Evolutionary conservation across 2,329 filamentous ascomycete species (phyloP), one percentile per base, ranked within the genome.

Genomic region (Colletotrichum simmondsii): DNA sequence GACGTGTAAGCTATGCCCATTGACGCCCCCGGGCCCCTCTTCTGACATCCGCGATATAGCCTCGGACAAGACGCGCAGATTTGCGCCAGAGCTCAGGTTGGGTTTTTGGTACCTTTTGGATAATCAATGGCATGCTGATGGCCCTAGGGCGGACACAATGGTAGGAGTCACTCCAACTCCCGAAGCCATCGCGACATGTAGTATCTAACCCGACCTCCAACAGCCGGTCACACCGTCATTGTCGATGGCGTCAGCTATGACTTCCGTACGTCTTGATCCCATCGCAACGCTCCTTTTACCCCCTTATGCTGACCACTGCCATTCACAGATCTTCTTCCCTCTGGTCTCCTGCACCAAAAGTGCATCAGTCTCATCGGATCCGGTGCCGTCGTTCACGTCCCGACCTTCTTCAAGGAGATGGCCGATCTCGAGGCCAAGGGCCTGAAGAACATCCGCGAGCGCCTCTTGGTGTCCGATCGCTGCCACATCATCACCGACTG

Each of bases 361-460:
- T 93, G 90, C 80, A 87, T 90, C 77, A 95, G 95, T 84, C 85
- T 95, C 70, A 92, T 95, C 79, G 93, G 93, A 72, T 92, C 91
- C 61, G 92, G 87, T 59, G 88, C 90, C 53, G 89, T 94, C 72
- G 91, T 94, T 76, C 89, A 94, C 81, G 87, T 93, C 73, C 80
- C 80, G 8, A 80, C 76, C 53, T 86, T 86, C 75, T 85, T 85
- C 77, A 79, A 77, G 42, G 85, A 87, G 77, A 80, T 86, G 22
- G 68, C 77, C 6, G 81, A 81, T 37, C 81, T 87, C 11, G 80
- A 85, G 52, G 78, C 78, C 24, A 75, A 85, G 77, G 82, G 81
- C n/a, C 78, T 85, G 24, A 61, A 72, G 61, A 75, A 76, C 60
- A 82, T 85, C 24, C 79, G 79, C 74, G 83, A 87, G 58, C 83